These are phyloP conservation scores for Aspergillus costaricaensis DNA, from an alignment of 2,329 filamentous ascomycete genomes.

Conservation along the genomic window DNA sequence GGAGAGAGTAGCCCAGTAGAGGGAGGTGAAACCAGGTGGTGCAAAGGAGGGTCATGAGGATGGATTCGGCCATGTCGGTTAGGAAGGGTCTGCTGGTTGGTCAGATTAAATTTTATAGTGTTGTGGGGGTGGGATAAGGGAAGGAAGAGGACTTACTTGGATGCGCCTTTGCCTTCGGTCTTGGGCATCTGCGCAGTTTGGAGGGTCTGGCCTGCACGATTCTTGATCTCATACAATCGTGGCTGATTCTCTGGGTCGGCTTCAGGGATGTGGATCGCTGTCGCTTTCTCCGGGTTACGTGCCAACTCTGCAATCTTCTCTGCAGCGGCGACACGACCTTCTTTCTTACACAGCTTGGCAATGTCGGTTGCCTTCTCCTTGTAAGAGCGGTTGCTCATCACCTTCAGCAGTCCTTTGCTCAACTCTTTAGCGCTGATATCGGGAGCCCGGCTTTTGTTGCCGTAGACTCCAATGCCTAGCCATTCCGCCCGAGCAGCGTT, in stretches of 20 bases:
- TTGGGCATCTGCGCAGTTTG: conserved; percentile 8
- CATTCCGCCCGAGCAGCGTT: conserved; percentile 45
- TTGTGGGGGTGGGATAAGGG: neutral
- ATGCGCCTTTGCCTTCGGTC: conserved; percentile 1
- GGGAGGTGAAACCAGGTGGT: conserved; percentile 47
- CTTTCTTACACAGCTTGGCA: conserved; percentile 23
- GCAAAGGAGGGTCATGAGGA: conserved; percentile 18
- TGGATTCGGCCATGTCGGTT: conserved; percentile 11
- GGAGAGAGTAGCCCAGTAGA: conserved; percentile 77
- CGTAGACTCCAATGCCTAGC: conserved; percentile 46
- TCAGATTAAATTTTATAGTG: neutral
- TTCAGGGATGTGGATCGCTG: conserved; percentile 19
- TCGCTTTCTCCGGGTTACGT: conserved; percentile 20
- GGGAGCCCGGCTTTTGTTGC: conserved; percentile 36
- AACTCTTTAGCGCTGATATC: conserved; percentile 33
- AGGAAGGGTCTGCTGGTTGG: conserved; percentile 16
- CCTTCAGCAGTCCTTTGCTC: conserved; percentile 26
- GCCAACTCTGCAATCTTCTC: conserved; percentile 27
- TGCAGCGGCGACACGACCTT: conserved; percentile 21
- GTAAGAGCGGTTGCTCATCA: conserved; percentile 22
- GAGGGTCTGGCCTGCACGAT: conserved; percentile 14
- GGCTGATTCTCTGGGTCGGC: conserved; percentile 11
- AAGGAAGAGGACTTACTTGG: conserved; percentile 12
- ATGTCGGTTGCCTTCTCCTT: conserved; percentile 20
- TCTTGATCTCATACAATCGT: conserved; percentile 18